Conservation (phyloP, 176 grass and related monocot genomes). For the Avena atlantica region DNA sequence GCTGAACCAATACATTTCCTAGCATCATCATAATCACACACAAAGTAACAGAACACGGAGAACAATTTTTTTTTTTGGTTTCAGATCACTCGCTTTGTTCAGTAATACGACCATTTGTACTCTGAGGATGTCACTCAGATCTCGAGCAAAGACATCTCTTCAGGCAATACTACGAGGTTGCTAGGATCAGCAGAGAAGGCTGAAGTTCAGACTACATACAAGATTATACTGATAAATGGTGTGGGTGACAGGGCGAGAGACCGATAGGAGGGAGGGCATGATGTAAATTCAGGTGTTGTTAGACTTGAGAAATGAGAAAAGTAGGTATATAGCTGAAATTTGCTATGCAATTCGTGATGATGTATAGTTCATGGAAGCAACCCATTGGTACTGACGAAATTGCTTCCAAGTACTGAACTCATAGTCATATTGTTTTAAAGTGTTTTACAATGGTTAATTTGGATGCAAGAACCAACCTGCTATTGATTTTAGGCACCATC, state of each 20-base stretch:
- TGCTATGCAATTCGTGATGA: background rate
- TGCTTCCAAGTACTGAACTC: too few species aligned
- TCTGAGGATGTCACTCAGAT: background rate
- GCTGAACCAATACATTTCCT: background rate
- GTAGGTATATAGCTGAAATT: background rate
- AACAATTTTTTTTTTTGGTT: background rate
- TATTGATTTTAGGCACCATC: too few species aligned
- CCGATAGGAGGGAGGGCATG: background rate
- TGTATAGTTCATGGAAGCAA: background rate
- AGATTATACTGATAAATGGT: background rate
- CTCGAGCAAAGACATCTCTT: background rate
- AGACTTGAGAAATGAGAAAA: background rate
- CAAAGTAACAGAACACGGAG: background rate
- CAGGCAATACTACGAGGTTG: background rate
- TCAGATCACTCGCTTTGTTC: background rate
- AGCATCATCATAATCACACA: background rate
- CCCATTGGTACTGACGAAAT: too few species aligned
- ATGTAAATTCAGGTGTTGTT: background rate
- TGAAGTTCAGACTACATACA: background rate
- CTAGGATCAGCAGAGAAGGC: background rate
- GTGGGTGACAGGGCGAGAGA: too few species aligned
- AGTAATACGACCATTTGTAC: background rate
- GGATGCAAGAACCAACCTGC: too few species aligned
- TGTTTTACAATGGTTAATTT: too few species aligned
- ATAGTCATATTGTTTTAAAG: too few species aligned